phyloP scores from a whole-genome alignment of 1,284 basidiomycete genomes.

The Pseudozyma pruni region DNA sequence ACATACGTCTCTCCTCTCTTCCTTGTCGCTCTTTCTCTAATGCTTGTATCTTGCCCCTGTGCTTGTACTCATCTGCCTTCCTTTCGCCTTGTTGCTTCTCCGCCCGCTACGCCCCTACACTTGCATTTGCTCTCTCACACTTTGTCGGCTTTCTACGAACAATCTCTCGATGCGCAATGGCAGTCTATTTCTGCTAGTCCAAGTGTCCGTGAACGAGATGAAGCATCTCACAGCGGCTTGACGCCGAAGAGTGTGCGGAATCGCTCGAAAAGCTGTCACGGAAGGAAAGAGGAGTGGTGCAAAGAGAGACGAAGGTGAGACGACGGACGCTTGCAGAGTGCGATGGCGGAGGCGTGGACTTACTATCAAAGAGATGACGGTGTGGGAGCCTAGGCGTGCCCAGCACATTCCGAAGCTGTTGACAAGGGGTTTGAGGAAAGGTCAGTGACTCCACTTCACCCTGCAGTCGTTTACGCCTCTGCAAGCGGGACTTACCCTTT shows the following conservation, averaged over 20 bases:
- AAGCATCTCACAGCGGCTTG: conserved; percentile 42
- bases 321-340: neutral
- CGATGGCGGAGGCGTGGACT: conserved; percentile 1
- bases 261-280: conserved; percentile 49
- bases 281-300: neutral
- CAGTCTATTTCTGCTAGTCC: conserved; percentile 6
- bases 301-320: neutral
- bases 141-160: conserved; percentile 19
- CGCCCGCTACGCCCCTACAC: neutral
- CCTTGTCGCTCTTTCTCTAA: neutral
- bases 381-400: conserved; percentile 54
- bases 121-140: conserved; percentile 8
- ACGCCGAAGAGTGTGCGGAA: conserved; percentile 55
- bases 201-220: neutral
- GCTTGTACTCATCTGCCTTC: too few relatives aligned
- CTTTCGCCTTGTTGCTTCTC: neutral
- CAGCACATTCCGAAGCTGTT: conserved; percentile 59
- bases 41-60: neutral
- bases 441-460: neutral
- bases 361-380: conserved; percentile 54
- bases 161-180: conserved; percentile 17
- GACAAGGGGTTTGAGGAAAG: neutral
- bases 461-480: too few relatives aligned
- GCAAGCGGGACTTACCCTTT: conserved; percentile 53
- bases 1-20: neutral